These are phyloP conservation scores for Sporothrix curviconia DNA, from an alignment of 2,329 filamentous ascomycete genomes.

Conservation along the genomic window DNA sequence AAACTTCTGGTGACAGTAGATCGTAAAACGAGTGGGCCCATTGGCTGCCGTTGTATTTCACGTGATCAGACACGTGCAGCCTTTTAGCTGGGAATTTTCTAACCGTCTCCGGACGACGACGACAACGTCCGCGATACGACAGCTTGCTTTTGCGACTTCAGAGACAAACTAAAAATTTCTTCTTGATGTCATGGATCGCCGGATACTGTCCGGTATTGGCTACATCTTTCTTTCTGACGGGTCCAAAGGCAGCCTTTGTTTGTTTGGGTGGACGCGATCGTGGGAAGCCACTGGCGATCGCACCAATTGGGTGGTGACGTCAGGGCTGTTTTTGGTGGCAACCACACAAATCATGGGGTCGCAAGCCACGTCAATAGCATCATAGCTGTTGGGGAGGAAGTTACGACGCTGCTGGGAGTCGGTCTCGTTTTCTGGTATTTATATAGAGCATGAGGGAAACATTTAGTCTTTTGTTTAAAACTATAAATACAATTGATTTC, in stretches of 20 bases:
- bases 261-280: neutral
- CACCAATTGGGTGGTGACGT: neutral
- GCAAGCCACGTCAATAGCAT: neutral
- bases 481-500: neutral
- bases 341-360: neutral
- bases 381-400: neutral
- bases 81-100: too few species aligned
- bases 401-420: neutral
- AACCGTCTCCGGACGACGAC: too few species aligned
- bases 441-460: neutral
- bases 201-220: too few species aligned
- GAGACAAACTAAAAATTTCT: too few species aligned
- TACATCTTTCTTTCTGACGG: too few species aligned
- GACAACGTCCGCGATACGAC: too few species aligned
- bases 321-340: neutral
- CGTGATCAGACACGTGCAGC: too few species aligned
- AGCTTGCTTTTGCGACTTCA: too few species aligned
- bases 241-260: neutral
- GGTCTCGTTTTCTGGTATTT: neutral
- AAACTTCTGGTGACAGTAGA: neutral
- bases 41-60: too few species aligned
- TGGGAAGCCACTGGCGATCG: neutral
- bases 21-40: neutral
- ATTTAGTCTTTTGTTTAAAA: too few species aligned
- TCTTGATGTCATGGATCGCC: too few species aligned